A percentile compares a stretch with the other conserved stretches of the same genome.
phyloP scores from a whole-genome alignment of 257 asterid genomes.

The Solanum bulbocastanum region DNA sequence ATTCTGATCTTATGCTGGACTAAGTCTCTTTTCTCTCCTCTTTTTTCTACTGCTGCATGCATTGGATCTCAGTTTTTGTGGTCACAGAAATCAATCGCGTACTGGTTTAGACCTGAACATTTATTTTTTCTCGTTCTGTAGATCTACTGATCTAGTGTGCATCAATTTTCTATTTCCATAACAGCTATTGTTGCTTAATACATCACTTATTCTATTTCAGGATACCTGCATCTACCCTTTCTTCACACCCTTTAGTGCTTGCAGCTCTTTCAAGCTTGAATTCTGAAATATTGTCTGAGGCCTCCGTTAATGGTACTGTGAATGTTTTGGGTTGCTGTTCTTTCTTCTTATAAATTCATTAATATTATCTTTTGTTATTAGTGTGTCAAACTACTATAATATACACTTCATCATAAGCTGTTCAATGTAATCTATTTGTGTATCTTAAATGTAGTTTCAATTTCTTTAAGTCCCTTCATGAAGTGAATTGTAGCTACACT shows the following conservation, averaged over 20 bases:
- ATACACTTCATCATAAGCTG: not conserved
- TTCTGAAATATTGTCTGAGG: conserved; percentile 71
- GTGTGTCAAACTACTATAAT: not conserved
- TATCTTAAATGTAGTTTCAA: not conserved
- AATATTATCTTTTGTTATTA: not conserved
- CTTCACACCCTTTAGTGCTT: conserved; percentile 83
- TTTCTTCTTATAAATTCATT: not conserved
- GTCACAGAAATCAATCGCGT: not conserved
- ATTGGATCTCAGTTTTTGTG: not conserved
- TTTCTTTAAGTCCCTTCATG: not conserved
- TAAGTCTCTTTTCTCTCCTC: not conserved
- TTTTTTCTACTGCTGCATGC: not conserved
- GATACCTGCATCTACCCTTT: conserved; percentile 81
- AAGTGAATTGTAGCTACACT: not conserved
- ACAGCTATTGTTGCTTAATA: not conserved
- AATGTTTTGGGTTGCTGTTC: conserved; percentile 10
- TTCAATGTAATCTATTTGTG: not conserved
- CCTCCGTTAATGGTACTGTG: conserved; percentile 80
- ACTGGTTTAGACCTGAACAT: not conserved
- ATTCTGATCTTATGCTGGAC: not conserved
- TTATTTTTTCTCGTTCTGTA: not conserved
- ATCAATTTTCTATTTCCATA: not conserved
- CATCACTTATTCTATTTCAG: conserved; percentile 37
- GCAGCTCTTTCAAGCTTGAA: conserved; percentile 89
- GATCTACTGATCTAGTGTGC: not conserved